Conservation (phyloP, 306 rosid species). For the Lathyrus sativus region DNA sequence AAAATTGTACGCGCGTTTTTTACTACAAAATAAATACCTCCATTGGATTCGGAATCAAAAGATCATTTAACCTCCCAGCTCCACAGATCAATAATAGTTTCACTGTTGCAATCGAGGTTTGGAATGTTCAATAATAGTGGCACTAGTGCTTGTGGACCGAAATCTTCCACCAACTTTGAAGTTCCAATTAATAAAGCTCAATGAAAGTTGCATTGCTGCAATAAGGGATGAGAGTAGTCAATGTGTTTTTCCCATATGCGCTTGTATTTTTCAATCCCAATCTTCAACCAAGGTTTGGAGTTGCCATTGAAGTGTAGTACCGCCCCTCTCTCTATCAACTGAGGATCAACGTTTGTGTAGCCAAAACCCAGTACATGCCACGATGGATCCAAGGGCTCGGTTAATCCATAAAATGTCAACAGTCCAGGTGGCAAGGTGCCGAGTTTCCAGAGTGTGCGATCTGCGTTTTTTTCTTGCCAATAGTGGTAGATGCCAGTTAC, state of each 20-base stretch:
- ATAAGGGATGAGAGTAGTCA: slow-evolving; percentile 66
- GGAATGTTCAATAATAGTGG: slow-evolving; percentile 45
- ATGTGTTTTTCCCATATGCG: slow-evolving; percentile 80
- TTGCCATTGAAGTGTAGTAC: slow-evolving; percentile 87
- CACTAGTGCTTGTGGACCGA: slow-evolving; percentile 55
- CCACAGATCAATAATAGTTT: slow-evolving; percentile 46
- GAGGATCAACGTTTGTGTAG: slow-evolving; percentile 77
- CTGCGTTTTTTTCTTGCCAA: slow-evolving; percentile 86
- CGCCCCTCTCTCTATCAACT: slow-evolving; percentile 75
- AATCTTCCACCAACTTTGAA: slow-evolving; percentile 56
- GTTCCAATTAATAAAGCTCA: slow-evolving; percentile 50
- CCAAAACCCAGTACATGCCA: slow-evolving; percentile 93
- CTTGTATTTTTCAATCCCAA: slow-evolving; percentile 89
- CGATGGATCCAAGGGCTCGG: slow-evolving; percentile 73
- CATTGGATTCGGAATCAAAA: slow-evolving; percentile 27
- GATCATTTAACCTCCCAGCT: slow-evolving; percentile 32
- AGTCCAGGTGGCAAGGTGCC: slow-evolving; percentile 92
- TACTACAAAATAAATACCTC: slow-evolving; percentile 43
- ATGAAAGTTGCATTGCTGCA: slow-evolving; percentile 79
- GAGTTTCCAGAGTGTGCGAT: slow-evolving; percentile 85
- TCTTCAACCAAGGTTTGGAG: slow-evolving; percentile 93
- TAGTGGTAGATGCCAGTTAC: slow-evolving; percentile 91
- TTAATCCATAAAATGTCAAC: slow-evolving; percentile 82
- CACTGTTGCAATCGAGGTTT: slow-evolving; percentile 50
- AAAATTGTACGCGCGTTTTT: slow-evolving; percentile 57